phyloP scores from a whole-genome alignment of 805 yeast species.

The Blastobotrys muscicola region DNA sequence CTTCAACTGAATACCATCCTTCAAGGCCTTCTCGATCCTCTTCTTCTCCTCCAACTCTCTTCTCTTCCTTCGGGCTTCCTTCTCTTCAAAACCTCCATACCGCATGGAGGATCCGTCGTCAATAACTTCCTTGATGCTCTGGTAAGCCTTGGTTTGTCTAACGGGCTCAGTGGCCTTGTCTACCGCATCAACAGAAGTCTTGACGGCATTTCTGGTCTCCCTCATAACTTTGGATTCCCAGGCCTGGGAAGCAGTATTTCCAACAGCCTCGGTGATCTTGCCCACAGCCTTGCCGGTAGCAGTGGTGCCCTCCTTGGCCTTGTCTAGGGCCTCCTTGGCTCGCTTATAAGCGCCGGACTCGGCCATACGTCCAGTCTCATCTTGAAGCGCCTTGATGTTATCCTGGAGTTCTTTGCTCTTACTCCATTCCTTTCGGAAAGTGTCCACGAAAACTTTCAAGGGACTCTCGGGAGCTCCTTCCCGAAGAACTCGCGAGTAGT shows the following conservation, averaged over 20 bases:
- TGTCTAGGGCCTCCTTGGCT: constrained; percentile 86
- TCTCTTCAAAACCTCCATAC: constrained; percentile 87
- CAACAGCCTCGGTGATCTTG: constrained; percentile 53
- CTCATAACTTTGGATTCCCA: constrained; percentile 95
- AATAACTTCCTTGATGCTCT: constrained; percentile 78
- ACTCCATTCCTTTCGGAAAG: constrained; percentile 84
- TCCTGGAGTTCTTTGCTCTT: constrained; percentile 84
- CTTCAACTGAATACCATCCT: constrained; percentile 49
- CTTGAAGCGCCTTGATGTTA: constrained; percentile 87
- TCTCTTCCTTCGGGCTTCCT: constrained; percentile 68
- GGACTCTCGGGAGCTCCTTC: constrained; percentile 36
- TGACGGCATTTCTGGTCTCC: constrained; percentile 80
- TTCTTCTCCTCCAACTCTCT: constrained; percentile 39
- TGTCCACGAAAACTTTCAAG: constrained; percentile 83
- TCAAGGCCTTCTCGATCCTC: constrained; percentile 34
- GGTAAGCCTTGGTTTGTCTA: constrained; percentile 78
- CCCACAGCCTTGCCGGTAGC: constrained; percentile 80
- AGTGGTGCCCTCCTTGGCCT: constrained; percentile 63
- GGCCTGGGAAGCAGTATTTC: constrained; percentile 78
- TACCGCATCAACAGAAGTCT: constrained; percentile 71
- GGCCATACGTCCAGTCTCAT: constrained; percentile 88
- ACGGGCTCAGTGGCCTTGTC: constrained; percentile 86
- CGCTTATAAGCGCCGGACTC: constrained; percentile 88
- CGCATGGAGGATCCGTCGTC: constrained; percentile 84
- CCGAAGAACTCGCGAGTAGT: no score